Evolutionary conservation across 371 early-diverging fungal genomes (phyloP), one percentile per base, ranked within the genome.

Genomic region (Mortierella sp.): DNA sequence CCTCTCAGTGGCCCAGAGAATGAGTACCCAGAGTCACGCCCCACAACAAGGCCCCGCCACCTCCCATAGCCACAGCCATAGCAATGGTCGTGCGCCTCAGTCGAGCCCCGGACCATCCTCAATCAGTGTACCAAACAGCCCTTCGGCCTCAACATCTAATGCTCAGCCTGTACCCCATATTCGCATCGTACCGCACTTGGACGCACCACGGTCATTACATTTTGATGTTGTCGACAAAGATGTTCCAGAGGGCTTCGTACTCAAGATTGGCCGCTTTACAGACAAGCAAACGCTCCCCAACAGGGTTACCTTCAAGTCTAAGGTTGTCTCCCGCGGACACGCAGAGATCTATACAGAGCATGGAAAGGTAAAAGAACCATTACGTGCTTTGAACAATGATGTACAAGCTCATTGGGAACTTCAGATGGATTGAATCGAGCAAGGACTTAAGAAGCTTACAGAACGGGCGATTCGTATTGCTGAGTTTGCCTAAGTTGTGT

Each of bases 271-370:
- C 0, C 82, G 95, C 47, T 93, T 92, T 57, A 92, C 94, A 0
- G 94, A 94, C 56, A 87, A 88, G 57, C 85, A 87, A 51, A 73
- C 78, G 54, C 80, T 85, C 51, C 81, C 86, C 43, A 90, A 89
- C 72, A 85, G 92, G 42, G 88, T 94, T 44, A 89, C 93, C 12
- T 98, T 98, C 84, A 92, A 93, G 76, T 91, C 91, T 75, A 97
- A 98, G 65, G 98, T 98, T 19, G 97, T 98, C 30, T 90, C 90
- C 41, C 85, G 98, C 56, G 88, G 90, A 26, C 98, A 98, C 71
- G 96, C 96, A 27, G 97, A 98, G 80, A 84, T 98, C 23, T 97
- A 94, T 93, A 81, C 91, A 23, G 90, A 90, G 63, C 79, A 83
- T 58, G 93, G 92, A 23, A 89, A 94, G 91, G 93, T 92, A 67